phyloP scores from a whole-genome alignment of 306 rosid genomes.

The Urtica urens region DNA sequence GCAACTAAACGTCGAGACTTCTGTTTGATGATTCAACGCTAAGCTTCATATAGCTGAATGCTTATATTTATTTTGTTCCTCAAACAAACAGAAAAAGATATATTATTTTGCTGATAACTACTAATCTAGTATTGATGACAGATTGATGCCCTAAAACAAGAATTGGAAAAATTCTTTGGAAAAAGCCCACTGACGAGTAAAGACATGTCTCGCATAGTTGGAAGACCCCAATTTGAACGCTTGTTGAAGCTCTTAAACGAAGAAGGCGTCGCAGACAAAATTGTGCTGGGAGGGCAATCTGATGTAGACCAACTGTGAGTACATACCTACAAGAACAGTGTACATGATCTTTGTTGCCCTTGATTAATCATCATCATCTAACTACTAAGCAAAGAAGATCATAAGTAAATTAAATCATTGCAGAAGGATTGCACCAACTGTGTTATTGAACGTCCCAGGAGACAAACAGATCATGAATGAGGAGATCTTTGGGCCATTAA shows the following conservation, averaged over 20 bases:
- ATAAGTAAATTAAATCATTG: neutral
- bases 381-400: neutral
- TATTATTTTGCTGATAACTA: too few species aligned
- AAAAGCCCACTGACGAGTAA: slow-evolving; percentile 39
- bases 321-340: neutral
- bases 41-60: too few species aligned
- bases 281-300: slow-evolving; percentile 68
- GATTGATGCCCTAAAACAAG: slow-evolving; percentile 44
- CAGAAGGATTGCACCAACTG: slow-evolving; percentile 76
- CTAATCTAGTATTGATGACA: too few species aligned
- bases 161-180: slow-evolving; percentile 47
- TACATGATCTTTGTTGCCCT: too few species aligned
- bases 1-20: too few species aligned
- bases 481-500: slow-evolving; percentile 71
- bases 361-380: neutral
- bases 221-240: slow-evolving; percentile 45
- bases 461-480: slow-evolving; percentile 63
- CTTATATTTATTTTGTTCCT: too few species aligned
- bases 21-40: too few species aligned
- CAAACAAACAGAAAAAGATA: too few species aligned
- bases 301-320: slow-evolving; percentile 55
- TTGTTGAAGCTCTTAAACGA: slow-evolving; percentile 51
- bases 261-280: slow-evolving; percentile 47
- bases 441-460: slow-evolving; percentile 56
- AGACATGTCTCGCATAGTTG: slow-evolving; percentile 65